Base-by-base conservation (phyloP, 139 green algal species). In the Coelastrella sp. region DNA sequence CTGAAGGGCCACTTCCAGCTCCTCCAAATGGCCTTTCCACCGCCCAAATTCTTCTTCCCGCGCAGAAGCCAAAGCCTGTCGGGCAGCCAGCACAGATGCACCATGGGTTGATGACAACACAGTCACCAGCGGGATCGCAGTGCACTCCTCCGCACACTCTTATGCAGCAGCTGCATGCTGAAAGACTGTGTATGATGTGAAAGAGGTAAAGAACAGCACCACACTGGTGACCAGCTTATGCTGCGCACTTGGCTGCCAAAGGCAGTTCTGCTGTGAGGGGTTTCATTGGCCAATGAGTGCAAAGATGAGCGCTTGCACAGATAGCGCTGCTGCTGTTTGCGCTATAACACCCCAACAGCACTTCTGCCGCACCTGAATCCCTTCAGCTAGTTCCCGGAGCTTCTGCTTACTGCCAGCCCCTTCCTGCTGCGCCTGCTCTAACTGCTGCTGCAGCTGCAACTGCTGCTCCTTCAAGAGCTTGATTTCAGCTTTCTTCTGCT, bases 401-500 rank as follows among this genome's bases (percentile, higher is more conserved):
- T 83, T 83, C 56, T 59, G 17, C 58, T 73, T 75, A 22, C 56
- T 90, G 58, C n/a, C 85, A 32, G 7, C 22, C 0, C 58, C 58
- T 14, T 90, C 73, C 22, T 59, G 47, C 56, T 76, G 20, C 5
- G 73, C 73, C 6, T 10, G 47, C 61, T 80, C 61, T 61, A 86
- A 74, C 87, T 79, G 76, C 64, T 13, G 23, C 76, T 86, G 75
- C 77, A 78, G 2, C n/a, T 64, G 64, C 7, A 20, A 47, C 76
- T 56, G 87, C 87, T 86, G 87, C 64, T 86, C 60, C 14, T 61
- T 73, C 32, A 77, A 8, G 10, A 19, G 23, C 87, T 23, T 58
- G 4, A 86, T 4, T 77, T 86, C 75, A 5, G 77, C 87, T 64
- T 80, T 79, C 77, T 86, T 79, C 87, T 91, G 87, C 77, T 91